Base-by-base conservation (phyloP, 805 yeast species). In the Cyberlindnera bimundalis region DNA sequence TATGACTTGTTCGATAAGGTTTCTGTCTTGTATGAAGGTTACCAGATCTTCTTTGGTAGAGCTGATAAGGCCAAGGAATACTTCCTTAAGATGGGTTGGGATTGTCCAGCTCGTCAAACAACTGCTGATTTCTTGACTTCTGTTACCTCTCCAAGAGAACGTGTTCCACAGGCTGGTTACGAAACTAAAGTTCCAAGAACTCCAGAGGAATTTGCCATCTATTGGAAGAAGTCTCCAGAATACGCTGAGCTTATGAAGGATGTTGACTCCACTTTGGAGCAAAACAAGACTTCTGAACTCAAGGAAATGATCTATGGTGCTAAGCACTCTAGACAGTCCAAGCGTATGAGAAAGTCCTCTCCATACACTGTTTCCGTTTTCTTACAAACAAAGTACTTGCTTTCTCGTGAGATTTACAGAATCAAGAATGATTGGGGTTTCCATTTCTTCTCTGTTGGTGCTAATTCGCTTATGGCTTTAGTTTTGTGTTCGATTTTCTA, bases 51-150 rank as follows among this genome's bases (percentile, higher is more conserved):
- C 60, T 78, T 66, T 41, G 84, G 84, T 44, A 55, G 62, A 16
- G 64, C 71, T 18, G 57, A 56, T 24, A 39, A 56, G 15, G 82
- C 82, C 18, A 74, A 67, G 52, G 61, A 62, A 21, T 78, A 58
- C 55, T 78, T 78, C 53, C 44, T 63, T 31, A 66, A 64, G 16
- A 72, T 77, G 79, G 84, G 84, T 30, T 78, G 68, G 56, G 65
- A 67, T 5, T 74, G 80, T 50, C 77, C 79, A 17, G 64, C 64
- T 26, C 72, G 82, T 56, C 79, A 73, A 59, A 75, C 83, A 19
- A 74, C 81, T 39, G 79, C 79, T 18, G 81, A 76, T 53, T 77
- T 66, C 58, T 61, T 77, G 55, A 76, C 82, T 3, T 71, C 81
- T 7, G 58, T 77, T 41, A 76, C 83, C 5, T 66, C 71, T 45